phyloP scores from a whole-genome alignment of 805 yeast species.

The Starmera quercuum region DNA sequence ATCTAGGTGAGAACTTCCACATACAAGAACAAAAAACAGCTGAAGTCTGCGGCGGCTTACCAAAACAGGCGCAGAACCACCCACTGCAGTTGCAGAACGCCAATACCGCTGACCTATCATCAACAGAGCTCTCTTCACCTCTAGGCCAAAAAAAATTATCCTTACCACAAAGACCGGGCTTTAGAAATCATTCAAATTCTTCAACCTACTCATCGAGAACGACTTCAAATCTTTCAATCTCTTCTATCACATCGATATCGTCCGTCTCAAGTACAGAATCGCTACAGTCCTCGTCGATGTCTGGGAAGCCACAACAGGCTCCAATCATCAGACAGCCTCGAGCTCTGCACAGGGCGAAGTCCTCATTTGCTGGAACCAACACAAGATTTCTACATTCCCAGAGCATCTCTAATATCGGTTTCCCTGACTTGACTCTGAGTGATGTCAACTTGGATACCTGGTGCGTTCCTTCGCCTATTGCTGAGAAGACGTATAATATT shows the following conservation, averaged over 20 bases:
- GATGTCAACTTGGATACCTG: conserved; percentile 12
- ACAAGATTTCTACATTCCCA: conserved; percentile 11
- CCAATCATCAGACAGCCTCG: neutral
- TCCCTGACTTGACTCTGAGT: conserved; percentile 2
- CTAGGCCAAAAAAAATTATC: too few relatives aligned
- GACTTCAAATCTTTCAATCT: conserved; percentile 15
- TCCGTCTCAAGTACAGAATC: conserved; percentile 17
- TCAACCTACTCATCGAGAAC: conserved; percentile 9
- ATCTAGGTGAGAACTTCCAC: conserved; percentile 29
- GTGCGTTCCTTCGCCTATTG: conserved; percentile 21
- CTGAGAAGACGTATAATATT: conserved; percentile 7
- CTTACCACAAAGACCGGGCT: too few relatives aligned
- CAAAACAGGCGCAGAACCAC: too few relatives aligned
- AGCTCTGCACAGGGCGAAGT: neutral
- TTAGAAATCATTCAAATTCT: too few relatives aligned
- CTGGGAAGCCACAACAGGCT: neutral
- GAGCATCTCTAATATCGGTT: conserved; percentile 13
- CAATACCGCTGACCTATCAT: too few relatives aligned
- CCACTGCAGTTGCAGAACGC: too few relatives aligned
- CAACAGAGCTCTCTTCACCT: too few relatives aligned
- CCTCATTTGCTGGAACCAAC: conserved; percentile 4
- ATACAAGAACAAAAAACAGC: too few relatives aligned
- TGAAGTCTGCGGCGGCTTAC: too few relatives aligned
- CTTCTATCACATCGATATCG: conserved; percentile 14
- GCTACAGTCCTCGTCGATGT: conserved; percentile 3